Conservation (phyloP, 2,329 filamentous ascomycete genomes). For the Exophiala xenobiotica region DNA sequence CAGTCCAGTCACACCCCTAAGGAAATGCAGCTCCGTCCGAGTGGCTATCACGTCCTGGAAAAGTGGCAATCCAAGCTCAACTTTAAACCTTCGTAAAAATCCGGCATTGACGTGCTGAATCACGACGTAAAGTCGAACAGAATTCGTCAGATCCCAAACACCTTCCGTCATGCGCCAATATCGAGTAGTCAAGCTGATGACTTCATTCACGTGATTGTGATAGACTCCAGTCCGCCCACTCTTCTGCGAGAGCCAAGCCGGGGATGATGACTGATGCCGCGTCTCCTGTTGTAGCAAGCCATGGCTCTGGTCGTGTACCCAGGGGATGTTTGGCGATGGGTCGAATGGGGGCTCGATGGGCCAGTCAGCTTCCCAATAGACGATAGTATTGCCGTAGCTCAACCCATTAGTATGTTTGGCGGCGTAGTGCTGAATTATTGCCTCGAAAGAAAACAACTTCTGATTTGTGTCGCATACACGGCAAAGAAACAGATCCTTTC, state of each 20-base stretch:
- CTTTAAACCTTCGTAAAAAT: constrained; percentile 58
- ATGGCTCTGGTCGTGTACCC: constrained; percentile 13
- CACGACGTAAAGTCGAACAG: constrained; percentile 62
- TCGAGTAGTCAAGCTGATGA: constrained; percentile 58
- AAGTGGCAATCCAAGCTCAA: constrained; percentile 57
- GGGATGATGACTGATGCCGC: not conserved
- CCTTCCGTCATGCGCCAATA: constrained; percentile 63
- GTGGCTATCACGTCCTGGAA: constrained; percentile 61
- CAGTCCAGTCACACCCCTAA: constrained; percentile 56
- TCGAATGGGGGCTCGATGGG: constrained; percentile 72
- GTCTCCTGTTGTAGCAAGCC: not conserved
- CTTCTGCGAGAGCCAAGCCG: not conserved
- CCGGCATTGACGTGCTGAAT: constrained; percentile 62
- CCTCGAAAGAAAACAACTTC: constrained; percentile 74
- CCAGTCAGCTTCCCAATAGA: constrained; percentile 81
- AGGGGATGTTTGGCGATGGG: constrained; percentile 51
- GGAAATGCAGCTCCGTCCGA: constrained; percentile 56
- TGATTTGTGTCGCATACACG: constrained; percentile 63
- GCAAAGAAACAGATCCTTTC: constrained; percentile 75
- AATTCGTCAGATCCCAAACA: constrained; percentile 61
- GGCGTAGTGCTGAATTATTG: constrained; percentile 77
- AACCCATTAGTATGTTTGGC: constrained; percentile 74
- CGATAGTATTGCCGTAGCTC: constrained; percentile 69
- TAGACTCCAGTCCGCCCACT: not conserved
- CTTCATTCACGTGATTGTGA: constrained; percentile 49